Conservation (phyloP, 176 grass and related monocot species). For the Hsuehochloa calcarea region DNA sequence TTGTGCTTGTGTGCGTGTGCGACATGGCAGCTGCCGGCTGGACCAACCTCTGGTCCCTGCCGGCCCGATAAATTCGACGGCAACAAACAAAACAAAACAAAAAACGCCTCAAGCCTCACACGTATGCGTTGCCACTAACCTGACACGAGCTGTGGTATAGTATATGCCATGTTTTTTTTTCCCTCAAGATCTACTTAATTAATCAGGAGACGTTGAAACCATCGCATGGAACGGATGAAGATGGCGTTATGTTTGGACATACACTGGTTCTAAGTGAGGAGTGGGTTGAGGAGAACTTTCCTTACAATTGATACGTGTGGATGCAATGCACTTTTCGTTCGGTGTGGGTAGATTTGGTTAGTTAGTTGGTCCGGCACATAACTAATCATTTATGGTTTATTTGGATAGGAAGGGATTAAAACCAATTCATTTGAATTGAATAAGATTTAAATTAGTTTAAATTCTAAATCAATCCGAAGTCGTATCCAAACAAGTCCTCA, state of each 20-base stretch:
- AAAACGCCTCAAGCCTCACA: no score
- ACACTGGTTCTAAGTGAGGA: background rate
- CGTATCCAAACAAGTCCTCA: no score
- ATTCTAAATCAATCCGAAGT: no score
- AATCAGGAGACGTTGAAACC: background rate
- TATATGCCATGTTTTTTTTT: no score
- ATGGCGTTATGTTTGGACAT: background rate
- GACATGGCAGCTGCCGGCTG: background rate
- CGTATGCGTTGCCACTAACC: background rate
- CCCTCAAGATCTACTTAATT: no score
- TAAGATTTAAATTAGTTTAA: no score
- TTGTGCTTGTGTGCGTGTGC: background rate
- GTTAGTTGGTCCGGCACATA: slow-evolving; percentile 12
- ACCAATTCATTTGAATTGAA: no score
- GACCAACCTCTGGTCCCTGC: slow-evolving; percentile 3
- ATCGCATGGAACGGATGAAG: no score
- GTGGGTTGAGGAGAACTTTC: background rate
- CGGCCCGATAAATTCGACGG: background rate
- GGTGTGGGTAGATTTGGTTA: slow-evolving; percentile 38
- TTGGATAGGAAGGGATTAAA: no score
- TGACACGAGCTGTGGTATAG: background rate
- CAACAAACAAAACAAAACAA: background rate
- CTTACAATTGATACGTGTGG: background rate
- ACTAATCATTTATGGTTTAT: background rate
- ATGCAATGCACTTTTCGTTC: background rate